Evolutionary conservation across 495 filamentous ascomycete species (phyloP), one percentile per base, ranked within the genome.

Genomic region (Penicillium lividum): DNA sequence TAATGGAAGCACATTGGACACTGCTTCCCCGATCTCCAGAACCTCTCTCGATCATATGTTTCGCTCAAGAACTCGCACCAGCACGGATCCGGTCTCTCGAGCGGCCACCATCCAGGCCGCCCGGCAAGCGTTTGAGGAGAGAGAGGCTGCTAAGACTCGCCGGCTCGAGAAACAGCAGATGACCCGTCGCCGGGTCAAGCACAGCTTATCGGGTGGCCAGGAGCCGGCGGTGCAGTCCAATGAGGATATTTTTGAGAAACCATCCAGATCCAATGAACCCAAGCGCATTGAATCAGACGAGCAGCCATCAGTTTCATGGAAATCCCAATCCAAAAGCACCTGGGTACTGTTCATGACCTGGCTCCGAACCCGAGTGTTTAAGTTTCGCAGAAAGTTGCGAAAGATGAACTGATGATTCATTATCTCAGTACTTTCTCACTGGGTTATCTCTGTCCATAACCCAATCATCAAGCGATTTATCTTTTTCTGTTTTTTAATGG

Each of bases 11-110:
- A 70, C 71, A 0, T 43, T 77, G 43, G 76, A 80, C 42, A 80
- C 77, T 5, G 68, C 78, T 16, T 79, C 79, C 0, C 79, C 80
- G 1, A 77, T 75, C 40, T 80, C 80, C 5, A 73, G 84, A 11
- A 75, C 82, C 13, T 86, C 83, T 28, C 70, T 86, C 15, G 84
- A 87, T 56, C 80, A 77, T 54, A 75, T 80, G 22, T 84, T 85
- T 53, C 76, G 81, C 45, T 77, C 64, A 64, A 80, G 57, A 64
- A 81, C 68, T 62, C 76, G 57, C 57, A 77, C 67, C 16, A 78
- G 73, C 51, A 73, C 68, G 10, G 81, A 85, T 58, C 77, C 83
- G 6, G 64, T 78, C 16, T 77, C 76, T 15, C 76, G 81, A 52
- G 81, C 81, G 54, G 82, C 81, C 22, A 77, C 77, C 9, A 76